These are phyloP conservation scores for Teunomyces tritomae DNA, from an alignment of 805 yeast genomes.

Conservation along the genomic window DNA sequence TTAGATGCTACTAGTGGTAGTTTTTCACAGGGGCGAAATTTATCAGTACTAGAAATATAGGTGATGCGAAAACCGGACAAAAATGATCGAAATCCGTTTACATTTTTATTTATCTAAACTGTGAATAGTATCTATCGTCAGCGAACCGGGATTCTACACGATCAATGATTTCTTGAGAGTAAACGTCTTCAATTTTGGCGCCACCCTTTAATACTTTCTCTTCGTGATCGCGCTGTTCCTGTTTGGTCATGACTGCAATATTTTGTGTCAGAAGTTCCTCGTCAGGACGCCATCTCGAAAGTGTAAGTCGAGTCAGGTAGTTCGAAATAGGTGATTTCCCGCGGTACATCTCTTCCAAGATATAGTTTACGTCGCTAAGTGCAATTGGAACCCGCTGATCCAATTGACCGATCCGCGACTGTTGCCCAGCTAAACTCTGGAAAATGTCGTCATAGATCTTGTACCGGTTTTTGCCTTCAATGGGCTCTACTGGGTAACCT, in stretches of 20 bases:
- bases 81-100: neutral
- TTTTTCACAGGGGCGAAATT: neutral
- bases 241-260: constrained; percentile 82
- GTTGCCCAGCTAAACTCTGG: constrained; percentile 84
- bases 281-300: constrained; percentile 81
- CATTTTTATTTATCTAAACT: constrained; percentile 30
- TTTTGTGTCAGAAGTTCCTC: constrained; percentile 69
- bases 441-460: constrained; percentile 82
- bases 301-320: constrained; percentile 71
- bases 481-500: constrained; percentile 88
- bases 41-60: too few relatives aligned
- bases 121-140: constrained; percentile 72
- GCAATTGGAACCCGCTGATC: constrained; percentile 78
- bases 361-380: constrained; percentile 69
- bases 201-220: constrained; percentile 67
- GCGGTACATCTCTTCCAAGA: constrained; percentile 87
- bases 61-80: too few relatives aligned
- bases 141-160: constrained; percentile 60
- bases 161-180: constrained; percentile 55
- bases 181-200: constrained; percentile 61
- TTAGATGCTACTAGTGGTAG: neutral
- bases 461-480: constrained; percentile 84
- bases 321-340: constrained; percentile 90
- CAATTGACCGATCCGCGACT: constrained; percentile 66
- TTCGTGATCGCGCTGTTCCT: constrained; percentile 83